Conservation (phyloP, 2,329 filamentous ascomycete species). For the Diaporthe caulivora region DNA sequence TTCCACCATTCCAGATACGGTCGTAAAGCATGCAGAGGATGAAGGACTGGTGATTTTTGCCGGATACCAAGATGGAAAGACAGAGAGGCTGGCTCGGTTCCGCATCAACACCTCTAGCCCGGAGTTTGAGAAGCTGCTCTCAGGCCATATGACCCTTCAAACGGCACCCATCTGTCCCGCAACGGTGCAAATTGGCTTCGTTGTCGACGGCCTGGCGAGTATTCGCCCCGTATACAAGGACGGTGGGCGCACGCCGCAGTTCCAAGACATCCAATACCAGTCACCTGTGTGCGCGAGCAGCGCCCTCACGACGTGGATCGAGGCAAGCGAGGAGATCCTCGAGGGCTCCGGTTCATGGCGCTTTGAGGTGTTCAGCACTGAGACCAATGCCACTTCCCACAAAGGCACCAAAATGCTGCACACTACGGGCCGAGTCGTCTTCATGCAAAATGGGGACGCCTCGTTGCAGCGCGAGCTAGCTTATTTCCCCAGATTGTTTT, state of each 20-base stretch:
- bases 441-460: slow-evolving; percentile 36
- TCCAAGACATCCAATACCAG: slow-evolving; percentile 50
- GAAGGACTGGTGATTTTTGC: slow-evolving; percentile 39
- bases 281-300: slow-evolving; percentile 50
- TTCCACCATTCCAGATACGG: background rate
- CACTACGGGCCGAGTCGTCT: slow-evolving; percentile 39
- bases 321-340: background rate
- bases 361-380: slow-evolving; percentile 16
- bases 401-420: slow-evolving; percentile 31
- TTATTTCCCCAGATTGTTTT: slow-evolving; percentile 40
- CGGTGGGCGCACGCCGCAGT: slow-evolving; percentile 43
- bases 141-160: slow-evolving; percentile 53
- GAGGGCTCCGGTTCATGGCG: background rate
- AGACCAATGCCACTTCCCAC: background rate
- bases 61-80: slow-evolving; percentile 38
- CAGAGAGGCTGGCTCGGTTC: slow-evolving; percentile 49
- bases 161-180: slow-evolving; percentile 55
- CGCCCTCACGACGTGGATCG: slow-evolving; percentile 11
- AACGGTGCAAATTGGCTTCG: slow-evolving; percentile 52
- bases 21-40: slow-evolving; percentile 34
- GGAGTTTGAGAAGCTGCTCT: slow-evolving; percentile 51
- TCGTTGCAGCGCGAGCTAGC: slow-evolving; percentile 39
- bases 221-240: slow-evolving; percentile 45
- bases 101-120: slow-evolving; percentile 53
- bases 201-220: slow-evolving; percentile 48